phyloP scores from a whole-genome alignment of 306 rosid genomes.

The Parietaria judaica region DNA sequence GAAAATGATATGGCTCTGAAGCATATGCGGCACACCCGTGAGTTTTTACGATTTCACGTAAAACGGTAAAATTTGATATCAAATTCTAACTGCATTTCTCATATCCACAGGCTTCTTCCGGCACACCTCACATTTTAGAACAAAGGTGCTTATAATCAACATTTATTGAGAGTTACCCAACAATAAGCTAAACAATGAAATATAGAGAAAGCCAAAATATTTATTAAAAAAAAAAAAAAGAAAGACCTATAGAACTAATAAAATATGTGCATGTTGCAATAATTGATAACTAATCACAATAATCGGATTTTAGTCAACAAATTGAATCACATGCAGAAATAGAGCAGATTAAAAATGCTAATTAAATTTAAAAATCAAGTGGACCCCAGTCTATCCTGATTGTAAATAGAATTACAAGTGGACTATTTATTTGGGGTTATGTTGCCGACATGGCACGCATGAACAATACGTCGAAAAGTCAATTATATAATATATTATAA shows the following conservation, averaged over 20 bases:
- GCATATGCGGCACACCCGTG: too few relatives aligned
- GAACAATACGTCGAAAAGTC: slow-evolving; percentile 14
- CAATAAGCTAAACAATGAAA: too few relatives aligned
- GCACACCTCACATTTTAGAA: too few relatives aligned
- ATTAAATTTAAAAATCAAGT: background rate
- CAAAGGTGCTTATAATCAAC: too few relatives aligned
- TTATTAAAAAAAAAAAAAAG: too few relatives aligned
- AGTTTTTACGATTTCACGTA: too few relatives aligned
- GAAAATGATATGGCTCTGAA: too few relatives aligned
- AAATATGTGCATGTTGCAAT: background rate
- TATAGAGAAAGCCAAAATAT: too few relatives aligned
- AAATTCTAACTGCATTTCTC: too few relatives aligned
- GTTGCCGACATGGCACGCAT: slow-evolving; percentile 67
- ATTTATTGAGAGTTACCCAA: too few relatives aligned
- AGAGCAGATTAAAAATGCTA: background rate
- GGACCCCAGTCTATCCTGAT: background rate
- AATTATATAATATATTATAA: slow-evolving; percentile 1
- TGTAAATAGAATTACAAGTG: slow-evolving; percentile 10
- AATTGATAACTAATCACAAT: slow-evolving; percentile 1
- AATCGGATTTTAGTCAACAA: background rate
- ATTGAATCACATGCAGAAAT: slow-evolving; percentile 8
- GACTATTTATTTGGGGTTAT: slow-evolving; percentile 13
- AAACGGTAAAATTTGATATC: too few relatives aligned
- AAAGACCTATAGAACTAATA: background rate
- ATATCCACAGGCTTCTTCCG: too few relatives aligned